Evolutionary conservation across 805 yeast genomes (phyloP).

Genomic region (Saccharomycopsis schoenii): DNA sequence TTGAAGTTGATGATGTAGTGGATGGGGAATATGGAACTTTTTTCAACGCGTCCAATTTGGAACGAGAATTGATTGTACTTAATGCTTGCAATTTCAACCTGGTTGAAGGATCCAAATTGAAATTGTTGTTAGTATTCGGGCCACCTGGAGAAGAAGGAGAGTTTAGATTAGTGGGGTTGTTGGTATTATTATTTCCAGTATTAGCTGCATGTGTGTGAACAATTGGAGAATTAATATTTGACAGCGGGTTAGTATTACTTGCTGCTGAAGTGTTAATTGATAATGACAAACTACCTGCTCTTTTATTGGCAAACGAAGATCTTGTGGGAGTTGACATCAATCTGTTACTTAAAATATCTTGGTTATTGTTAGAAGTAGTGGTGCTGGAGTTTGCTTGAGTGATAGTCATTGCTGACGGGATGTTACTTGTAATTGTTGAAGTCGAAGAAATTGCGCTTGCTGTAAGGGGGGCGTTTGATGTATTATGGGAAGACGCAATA

Average conservation of each 20-base stretch:
- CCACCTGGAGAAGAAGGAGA: slow-evolving; percentile 20
- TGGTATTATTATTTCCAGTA: neutral
- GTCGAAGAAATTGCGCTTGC: neutral
- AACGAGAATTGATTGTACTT: slow-evolving; percentile 52
- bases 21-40: slow-evolving; percentile 18
- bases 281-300: slow-evolving; percentile 8
- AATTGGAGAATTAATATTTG: slow-evolving; percentile 2
- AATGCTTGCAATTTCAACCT: slow-evolving; percentile 58
- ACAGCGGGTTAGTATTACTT: neutral
- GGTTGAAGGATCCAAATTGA: slow-evolving; percentile 22
- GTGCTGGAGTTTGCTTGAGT: neutral
- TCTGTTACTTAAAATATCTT: slow-evolving; percentile 4
- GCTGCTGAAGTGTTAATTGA: slow-evolving; percentile 9
- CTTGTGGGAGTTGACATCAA: slow-evolving; percentile 13
- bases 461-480: neutral
- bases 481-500: neutral
- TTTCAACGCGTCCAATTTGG: slow-evolving; percentile 30
- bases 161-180: slow-evolving; percentile 3
- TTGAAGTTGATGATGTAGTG: neutral
- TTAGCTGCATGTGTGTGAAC: neutral
- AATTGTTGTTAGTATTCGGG: slow-evolving; percentile 17
- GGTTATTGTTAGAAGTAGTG: neutral
- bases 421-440: neutral
- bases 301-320: slow-evolving; percentile 7
- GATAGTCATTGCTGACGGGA: neutral